Evolutionary conservation across 805 yeast genomes (phyloP).

Genomic region (Sugiyamaella chiloensis): DNA sequence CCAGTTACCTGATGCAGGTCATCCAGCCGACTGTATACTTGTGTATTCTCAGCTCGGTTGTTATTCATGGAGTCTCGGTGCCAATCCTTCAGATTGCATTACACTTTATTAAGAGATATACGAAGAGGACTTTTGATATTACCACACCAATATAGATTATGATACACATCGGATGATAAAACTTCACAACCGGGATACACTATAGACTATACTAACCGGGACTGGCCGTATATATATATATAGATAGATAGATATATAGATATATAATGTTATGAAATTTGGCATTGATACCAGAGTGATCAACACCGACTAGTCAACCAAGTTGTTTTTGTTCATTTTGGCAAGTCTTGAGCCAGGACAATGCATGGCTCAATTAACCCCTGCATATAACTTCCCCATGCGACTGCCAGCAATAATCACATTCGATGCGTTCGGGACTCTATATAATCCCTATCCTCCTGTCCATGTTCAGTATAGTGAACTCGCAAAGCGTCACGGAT

Average conservation of each 20-base stretch:
- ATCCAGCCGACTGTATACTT: constrained; percentile 72
- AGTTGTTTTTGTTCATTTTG: too few species aligned
- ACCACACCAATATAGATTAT: background rate
- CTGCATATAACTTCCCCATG: constrained; percentile 4
- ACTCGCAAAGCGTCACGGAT: constrained; percentile 13
- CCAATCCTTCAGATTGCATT: constrained; percentile 16
- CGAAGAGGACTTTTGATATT: background rate
- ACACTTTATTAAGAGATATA: background rate
- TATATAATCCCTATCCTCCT: constrained; percentile 19
- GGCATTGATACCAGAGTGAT: too few species aligned
- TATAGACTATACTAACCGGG: too few species aligned
- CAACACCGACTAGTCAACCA: too few species aligned
- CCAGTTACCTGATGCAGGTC: constrained; percentile 44
- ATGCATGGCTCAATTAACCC: too few species aligned
- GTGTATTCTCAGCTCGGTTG: constrained; percentile 63
- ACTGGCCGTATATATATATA: too few species aligned
- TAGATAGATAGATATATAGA: too few species aligned
- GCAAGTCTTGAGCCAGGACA: too few species aligned
- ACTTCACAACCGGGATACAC: too few species aligned
- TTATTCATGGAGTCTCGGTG: constrained; percentile 60
- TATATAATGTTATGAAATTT: too few species aligned
- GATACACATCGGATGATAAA: background rate
- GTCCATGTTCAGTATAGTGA: constrained; percentile 21
- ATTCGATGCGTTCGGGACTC: constrained; percentile 25
- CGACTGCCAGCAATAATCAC: constrained; percentile 19